Conservation (phyloP, 2,329 filamentous ascomycete species). For the Macrophomina pseudophaseolina region DNA sequence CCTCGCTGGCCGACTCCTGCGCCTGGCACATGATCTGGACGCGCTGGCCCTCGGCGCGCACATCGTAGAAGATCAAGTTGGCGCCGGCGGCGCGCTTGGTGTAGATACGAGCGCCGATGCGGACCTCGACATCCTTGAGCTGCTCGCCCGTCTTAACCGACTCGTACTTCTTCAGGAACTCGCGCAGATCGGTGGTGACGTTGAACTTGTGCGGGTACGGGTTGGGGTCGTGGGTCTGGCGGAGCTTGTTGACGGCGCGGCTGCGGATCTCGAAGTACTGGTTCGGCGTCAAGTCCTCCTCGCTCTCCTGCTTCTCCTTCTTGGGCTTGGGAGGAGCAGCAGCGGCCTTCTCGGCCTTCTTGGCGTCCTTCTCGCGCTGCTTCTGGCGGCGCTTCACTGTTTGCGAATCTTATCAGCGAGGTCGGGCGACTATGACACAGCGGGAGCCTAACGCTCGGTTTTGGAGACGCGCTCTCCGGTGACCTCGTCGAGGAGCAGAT, state of each 20-base stretch:
- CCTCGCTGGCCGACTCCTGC: conserved; percentile 72
- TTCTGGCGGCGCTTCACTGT: conserved; percentile 97
- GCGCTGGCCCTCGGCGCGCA: conserved; percentile 74
- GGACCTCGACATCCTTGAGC: conserved; percentile 74
- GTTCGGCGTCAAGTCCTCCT: conserved; percentile 75
- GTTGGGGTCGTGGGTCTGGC: conserved; percentile 74
- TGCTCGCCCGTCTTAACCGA: conserved; percentile 87
- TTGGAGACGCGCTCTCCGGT: conserved; percentile 79
- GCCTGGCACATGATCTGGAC: conserved; percentile 93
- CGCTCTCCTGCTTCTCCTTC: conserved; percentile 68
- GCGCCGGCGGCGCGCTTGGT: conserved; percentile 73
- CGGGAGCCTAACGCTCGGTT: conserved; percentile 45
- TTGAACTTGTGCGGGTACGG: conserved; percentile 88
- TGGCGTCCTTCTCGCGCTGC: conserved; percentile 82
- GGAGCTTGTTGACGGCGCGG: conserved; percentile 76
- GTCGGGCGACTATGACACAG: conserved; percentile 32
- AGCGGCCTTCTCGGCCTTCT: conserved; percentile 86
- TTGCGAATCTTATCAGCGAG: not conserved
- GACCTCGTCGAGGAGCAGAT: conserved; percentile 86
- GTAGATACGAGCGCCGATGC: conserved; percentile 85
- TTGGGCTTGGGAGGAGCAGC: conserved; percentile 65
- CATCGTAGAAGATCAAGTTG: conserved; percentile 92
- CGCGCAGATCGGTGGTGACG: conserved; percentile 78
- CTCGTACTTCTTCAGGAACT: conserved; percentile 79
- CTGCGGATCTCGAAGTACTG: conserved; percentile 98